Evolutionary conservation across 176 grass and related monocot species (phyloP), one percentile per base, ranked within the genome.

Genomic region (Secale cereale): DNA sequence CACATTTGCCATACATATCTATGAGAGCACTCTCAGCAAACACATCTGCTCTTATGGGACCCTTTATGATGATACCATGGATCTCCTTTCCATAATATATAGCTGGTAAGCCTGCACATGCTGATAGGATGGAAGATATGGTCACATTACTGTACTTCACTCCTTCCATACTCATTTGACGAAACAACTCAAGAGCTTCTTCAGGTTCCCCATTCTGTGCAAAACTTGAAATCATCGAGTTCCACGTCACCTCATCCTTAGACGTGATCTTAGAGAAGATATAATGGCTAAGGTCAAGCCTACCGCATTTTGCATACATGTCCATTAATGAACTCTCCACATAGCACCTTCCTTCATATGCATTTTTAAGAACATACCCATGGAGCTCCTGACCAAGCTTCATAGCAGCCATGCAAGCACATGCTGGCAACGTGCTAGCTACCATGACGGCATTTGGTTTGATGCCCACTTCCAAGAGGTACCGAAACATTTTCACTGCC

Each of bases 1-100:
- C 95, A 80, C 92, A 94, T 76, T 94, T 97, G 0, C 81, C 84
- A 71, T 97, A 97, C 95, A 97, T 94, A 85, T 94, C 95, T 70
- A 97, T 92, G 29, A 97, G 83, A 29, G 92, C 86, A 86, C 92
- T 94, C 81, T 86, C 88, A 84, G 92, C 81, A 65, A 90, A 94
- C 77, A 94, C 81, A 6, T 97, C 90, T 5, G 78, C 65, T 78
- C 79, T 92, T 27, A 94, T 65, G 76, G 83, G 39, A n/a, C 87
- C 79, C 86, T 89, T 97, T 30, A 81, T 85, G 29, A 94, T 91
- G 17, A 91, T 87, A 88, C 89, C 89, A 88, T 97, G 92, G 85
- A 97, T 93, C 85, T 93, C 92, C 74, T 91, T 97, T 52, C 95
- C 92, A 45, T 93, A 84, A 77, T 88, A 79, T 88, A 97, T 84